Evolutionary conservation across 495 filamentous ascomycete species (phyloP).

Genomic region (Penicillium riverlandense): DNA sequence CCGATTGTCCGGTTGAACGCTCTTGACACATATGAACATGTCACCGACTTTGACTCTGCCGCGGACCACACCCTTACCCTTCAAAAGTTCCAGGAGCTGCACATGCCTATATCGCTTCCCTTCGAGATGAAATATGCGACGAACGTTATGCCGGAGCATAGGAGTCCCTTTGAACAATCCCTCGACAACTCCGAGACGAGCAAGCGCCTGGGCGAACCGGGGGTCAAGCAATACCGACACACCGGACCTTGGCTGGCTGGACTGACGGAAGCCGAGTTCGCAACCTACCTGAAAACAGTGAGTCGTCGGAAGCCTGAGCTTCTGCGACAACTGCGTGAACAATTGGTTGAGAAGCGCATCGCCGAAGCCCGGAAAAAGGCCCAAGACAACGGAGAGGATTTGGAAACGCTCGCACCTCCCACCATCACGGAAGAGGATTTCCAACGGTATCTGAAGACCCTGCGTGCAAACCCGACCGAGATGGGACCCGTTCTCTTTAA

Average conservation of each 20-base stretch:
- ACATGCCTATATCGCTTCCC: constrained; percentile 54
- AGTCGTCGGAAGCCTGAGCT: constrained; percentile 55
- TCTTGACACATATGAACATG: constrained; percentile 82
- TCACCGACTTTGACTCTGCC: constrained; percentile 84
- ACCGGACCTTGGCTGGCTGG: constrained; percentile 76
- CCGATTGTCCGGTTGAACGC: constrained; percentile 63
- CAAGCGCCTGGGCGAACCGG: constrained; percentile 18
- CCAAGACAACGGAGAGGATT: constrained; percentile 39
- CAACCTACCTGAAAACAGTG: constrained; percentile 55
- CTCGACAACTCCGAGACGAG: constrained; percentile 41
- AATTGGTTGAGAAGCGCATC: constrained; percentile 33
- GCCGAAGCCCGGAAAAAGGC: constrained; percentile 33
- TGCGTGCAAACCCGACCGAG: constrained; percentile 47
- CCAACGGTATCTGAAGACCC: constrained; percentile 48
- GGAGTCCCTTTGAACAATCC: constrained; percentile 44
- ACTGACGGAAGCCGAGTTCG: constrained; percentile 66
- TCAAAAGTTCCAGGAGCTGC: constrained; percentile 80
- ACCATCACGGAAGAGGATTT: constrained; percentile 56
- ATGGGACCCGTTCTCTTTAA: constrained; percentile 39
- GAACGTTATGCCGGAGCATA: constrained; percentile 26
- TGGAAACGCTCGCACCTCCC: constrained; percentile 21
- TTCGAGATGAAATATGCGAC: constrained; percentile 20
- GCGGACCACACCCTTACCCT: constrained; percentile 75
- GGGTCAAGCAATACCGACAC: constrained; percentile 34
- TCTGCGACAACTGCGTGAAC: constrained; percentile 48